phyloP scores from a whole-genome alignment of 192 early-diverging fungal genomes.

The Gonapodya prolifera region DNA sequence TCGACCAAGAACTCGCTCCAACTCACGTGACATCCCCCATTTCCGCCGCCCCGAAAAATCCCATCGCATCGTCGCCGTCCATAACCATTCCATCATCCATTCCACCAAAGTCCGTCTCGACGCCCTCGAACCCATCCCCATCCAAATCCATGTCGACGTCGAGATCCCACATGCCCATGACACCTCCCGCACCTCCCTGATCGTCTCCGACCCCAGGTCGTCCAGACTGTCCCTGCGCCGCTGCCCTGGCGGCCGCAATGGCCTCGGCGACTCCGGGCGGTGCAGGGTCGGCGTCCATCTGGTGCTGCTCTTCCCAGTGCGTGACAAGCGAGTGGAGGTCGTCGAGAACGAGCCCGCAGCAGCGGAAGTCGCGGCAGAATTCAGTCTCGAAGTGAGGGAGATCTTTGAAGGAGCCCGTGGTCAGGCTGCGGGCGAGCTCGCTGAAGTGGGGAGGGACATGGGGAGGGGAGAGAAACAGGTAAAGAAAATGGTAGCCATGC shows the following conservation, averaged over 20 bases:
- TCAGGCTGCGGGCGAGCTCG: neutral
- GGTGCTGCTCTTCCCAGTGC: constrained; percentile 80
- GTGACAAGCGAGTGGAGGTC: constrained; percentile 90
- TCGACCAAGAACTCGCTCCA: too few species aligned
- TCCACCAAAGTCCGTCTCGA: neutral
- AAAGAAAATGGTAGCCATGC: too few species aligned
- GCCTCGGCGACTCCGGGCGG: neutral
- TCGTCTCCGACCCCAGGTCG: too few species aligned
- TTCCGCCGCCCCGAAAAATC: neutral
- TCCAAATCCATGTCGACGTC: neutral
- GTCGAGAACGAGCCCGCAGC: constrained; percentile 78
- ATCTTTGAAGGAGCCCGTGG: constrained; percentile 3
- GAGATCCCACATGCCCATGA: neutral
- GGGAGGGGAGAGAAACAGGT: neutral
- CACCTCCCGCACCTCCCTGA: neutral
- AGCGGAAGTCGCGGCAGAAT: constrained; percentile 91
- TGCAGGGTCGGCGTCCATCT: neutral
- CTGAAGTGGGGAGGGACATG: neutral
- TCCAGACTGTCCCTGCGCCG: neutral
- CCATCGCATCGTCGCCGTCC: neutral
- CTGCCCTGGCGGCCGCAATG: neutral
- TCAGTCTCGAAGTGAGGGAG: constrained; percentile 43
- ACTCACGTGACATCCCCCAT: neutral
- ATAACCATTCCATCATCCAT: neutral
- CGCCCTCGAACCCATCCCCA: neutral